A percentile compares a stretch with the other conserved stretches of the same genome.
Conservation (phyloP, 2,329 filamentous ascomycete species). For the Furcasterigmium furcatum region DNA sequence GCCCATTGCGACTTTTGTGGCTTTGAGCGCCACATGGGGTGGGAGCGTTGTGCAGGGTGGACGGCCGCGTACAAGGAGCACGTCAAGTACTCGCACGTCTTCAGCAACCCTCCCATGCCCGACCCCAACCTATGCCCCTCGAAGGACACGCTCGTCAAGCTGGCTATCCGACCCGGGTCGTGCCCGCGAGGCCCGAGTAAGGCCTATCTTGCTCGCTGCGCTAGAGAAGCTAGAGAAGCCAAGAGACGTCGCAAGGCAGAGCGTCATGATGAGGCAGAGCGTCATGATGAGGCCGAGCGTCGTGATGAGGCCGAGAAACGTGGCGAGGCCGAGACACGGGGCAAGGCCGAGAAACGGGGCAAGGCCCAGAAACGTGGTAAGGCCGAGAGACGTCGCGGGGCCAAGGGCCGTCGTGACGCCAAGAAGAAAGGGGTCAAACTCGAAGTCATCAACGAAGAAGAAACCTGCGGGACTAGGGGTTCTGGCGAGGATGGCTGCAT, state of each 20-base stretch:
- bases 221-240: too few species aligned
- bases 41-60: constrained; percentile 8
- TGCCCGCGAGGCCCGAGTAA: constrained; percentile 6
- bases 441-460: too few species aligned
- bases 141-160: constrained; percentile 6
- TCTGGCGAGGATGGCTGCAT: background rate
- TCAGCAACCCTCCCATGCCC: constrained; percentile 6
- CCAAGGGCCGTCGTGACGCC: background rate
- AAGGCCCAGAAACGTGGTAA: too few species aligned
- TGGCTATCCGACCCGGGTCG: constrained; percentile 8
- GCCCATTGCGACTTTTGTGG: constrained; percentile 12
- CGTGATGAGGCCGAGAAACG: too few species aligned
- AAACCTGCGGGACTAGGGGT: too few species aligned
- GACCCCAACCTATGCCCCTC: constrained; percentile 7
- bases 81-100: constrained; percentile 5
- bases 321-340: too few species aligned
- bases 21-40: constrained; percentile 12
- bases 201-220: background rate
- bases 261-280: too few species aligned
- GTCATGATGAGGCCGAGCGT: too few species aligned
- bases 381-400: too few species aligned
- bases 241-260: too few species aligned
- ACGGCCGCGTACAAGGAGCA: constrained; percentile 3
- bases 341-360: too few species aligned
- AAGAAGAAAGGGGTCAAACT: background rate